Percentiles rank a stretch among this genome's conserved stretches.
Conservation (phyloP, 371 early-diverging fungal genomes). For the Rhizopus stolonifer region DNA sequence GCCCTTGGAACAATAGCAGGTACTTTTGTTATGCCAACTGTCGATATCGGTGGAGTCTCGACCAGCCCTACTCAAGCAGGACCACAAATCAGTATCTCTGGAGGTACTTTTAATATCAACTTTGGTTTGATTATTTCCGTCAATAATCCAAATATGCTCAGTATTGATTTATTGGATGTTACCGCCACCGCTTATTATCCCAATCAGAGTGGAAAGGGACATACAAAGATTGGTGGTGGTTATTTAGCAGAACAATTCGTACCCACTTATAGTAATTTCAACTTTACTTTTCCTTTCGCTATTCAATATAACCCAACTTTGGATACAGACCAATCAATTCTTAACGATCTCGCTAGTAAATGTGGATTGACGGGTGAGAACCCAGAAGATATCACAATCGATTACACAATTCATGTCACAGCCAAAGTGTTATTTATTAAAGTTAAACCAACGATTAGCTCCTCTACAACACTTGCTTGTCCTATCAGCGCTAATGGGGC, state of each 20-base stretch:
- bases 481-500: conserved; percentile 37
- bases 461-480: conserved; percentile 37
- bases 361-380: conserved; percentile 43
- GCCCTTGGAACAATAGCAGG: conserved; percentile 36
- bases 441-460: conserved; percentile 33
- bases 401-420: conserved; percentile 33
- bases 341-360: conserved; percentile 42
- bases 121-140: conserved; percentile 39
- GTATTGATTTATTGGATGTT: conserved; percentile 34
- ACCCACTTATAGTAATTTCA: conserved; percentile 35
- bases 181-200: conserved; percentile 48
- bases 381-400: conserved; percentile 30
- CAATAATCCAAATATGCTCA: conserved; percentile 40
- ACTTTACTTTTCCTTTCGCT: conserved; percentile 49
- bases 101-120: conserved; percentile 31
- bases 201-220: conserved; percentile 19
- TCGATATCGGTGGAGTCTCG: conserved; percentile 34
- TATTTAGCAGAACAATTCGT: conserved; percentile 36
- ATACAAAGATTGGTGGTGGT: conserved; percentile 47
- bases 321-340: conserved; percentile 37
- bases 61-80: conserved; percentile 17
- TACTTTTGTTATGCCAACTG: conserved; percentile 39
- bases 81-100: conserved; percentile 29
- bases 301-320: conserved; percentile 40
- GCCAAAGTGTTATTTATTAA: conserved; percentile 42